phyloP scores from a whole-genome alignment of 345 rosid species.

The Xanthoceras sorbifolium region DNA sequence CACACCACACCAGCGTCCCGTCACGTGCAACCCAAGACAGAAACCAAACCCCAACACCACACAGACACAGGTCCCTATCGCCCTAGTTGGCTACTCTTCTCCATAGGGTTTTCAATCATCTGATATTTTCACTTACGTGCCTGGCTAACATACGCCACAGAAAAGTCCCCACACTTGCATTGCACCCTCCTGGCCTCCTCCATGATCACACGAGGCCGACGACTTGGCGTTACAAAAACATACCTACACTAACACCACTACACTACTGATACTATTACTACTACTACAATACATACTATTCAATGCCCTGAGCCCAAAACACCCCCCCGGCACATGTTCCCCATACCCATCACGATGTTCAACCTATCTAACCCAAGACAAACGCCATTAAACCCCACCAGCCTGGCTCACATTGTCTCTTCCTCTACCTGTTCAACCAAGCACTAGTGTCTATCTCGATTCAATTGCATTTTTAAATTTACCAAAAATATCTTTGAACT shows the following conservation, averaged over 20 bases:
- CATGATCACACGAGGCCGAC: too few relatives aligned
- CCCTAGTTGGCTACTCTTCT: background rate
- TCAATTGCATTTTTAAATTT: too few relatives aligned
- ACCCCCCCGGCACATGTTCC: background rate
- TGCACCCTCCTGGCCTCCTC: background rate
- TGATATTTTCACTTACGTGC: background rate
- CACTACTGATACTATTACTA: too few relatives aligned
- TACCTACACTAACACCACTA: too few relatives aligned
- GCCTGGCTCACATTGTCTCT: slow-evolving; percentile 45
- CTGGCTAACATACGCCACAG: slow-evolving; percentile 3
- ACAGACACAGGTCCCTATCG: slow-evolving; percentile 10
- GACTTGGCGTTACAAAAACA: background rate
- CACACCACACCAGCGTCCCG: background rate
- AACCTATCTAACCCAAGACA: too few relatives aligned
- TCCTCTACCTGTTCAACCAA: slow-evolving; percentile 14
- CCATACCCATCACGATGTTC: background rate
- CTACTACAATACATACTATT: too few relatives aligned
- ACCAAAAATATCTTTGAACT: too few relatives aligned
- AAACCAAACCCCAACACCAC: background rate
- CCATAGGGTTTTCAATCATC: background rate
- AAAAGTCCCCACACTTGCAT: background rate
- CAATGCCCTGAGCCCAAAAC: slow-evolving; percentile 2
- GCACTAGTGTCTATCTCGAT: background rate
- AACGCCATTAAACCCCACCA: slow-evolving; percentile 34
- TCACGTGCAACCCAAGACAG: slow-evolving; percentile 19